Percentiles rank a stretch among this genome's conserved stretches.
Conservation (phyloP, 1,139 yeast genomes). For the Torulaspora pretoriensis region DNA sequence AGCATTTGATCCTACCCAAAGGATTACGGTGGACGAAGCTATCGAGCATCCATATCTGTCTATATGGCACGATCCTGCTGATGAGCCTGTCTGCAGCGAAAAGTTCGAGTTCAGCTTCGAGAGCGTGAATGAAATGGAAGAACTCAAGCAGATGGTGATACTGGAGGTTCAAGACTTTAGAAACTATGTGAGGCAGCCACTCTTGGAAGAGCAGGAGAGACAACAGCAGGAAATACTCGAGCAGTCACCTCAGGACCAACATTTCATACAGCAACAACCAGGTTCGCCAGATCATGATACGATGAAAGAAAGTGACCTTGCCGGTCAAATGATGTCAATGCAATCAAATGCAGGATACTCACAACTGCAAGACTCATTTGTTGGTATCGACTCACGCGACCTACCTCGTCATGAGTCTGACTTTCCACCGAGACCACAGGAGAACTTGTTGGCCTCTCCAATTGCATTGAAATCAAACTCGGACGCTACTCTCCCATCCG, state of each 20-base stretch:
- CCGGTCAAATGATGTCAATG: conserved; percentile 24
- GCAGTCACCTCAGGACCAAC: conserved; percentile 11
- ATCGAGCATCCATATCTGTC: conserved; percentile 81
- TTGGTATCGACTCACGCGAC: conserved; percentile 39
- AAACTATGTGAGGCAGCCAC: conserved; percentile 72
- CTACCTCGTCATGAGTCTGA: conserved; percentile 41
- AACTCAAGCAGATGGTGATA: conserved; percentile 71
- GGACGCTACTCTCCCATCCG: conserved; percentile 11
- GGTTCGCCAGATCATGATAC: conserved; percentile 26
- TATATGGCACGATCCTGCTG: conserved; percentile 96
- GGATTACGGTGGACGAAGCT: conserved; percentile 88
- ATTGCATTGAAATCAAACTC: conserved; percentile 16
- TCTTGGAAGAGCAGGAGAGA: conserved; percentile 51
- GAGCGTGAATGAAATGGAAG: conserved; percentile 72
- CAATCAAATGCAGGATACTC: conserved; percentile 30
- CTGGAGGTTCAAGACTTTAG: conserved; percentile 80
- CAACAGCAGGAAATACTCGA: conserved; percentile 20
- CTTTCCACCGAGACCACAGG: conserved; percentile 43
- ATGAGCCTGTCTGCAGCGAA: conserved; percentile 80
- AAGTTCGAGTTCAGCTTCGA: conserved; percentile 91
- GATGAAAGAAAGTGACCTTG: conserved; percentile 19
- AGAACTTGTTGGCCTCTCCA: conserved; percentile 33
- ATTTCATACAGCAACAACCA: conserved; percentile 20
- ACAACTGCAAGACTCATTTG: conserved; percentile 28
- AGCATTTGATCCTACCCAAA: conserved; percentile 77